Percentiles rank a stretch among this genome's conserved stretches.
These are phyloP conservation scores for Stentor coeruleus DNA, from an alignment of 73 alveolate genomes.

Conservation along the genomic window DNA sequence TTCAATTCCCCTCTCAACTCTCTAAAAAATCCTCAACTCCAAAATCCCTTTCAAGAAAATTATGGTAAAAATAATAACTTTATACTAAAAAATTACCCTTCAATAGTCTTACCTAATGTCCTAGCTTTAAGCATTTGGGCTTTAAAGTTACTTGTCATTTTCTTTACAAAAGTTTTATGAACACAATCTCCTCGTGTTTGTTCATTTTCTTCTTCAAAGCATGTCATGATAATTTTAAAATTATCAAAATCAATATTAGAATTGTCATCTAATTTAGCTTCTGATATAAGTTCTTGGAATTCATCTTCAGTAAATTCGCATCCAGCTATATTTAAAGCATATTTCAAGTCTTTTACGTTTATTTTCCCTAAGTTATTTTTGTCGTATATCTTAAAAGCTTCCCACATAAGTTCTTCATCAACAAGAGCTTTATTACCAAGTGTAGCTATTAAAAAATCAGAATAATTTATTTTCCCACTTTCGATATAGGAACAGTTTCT, in stretches of 20 bases:
- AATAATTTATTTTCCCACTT: slow-evolving; percentile 16
- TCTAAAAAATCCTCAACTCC: too few species aligned
- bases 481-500: background rate
- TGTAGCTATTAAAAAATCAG: slow-evolving; percentile 33
- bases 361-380: background rate
- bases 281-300: background rate
- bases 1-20: too few species aligned
- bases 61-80: too few species aligned
- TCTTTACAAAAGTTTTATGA: background rate
- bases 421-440: background rate
- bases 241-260: background rate
- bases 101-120: too few species aligned
- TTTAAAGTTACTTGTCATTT: background rate
- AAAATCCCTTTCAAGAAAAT: too few species aligned
- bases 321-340: background rate
- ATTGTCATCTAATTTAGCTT: background rate
- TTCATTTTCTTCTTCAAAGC: slow-evolving; percentile 13
- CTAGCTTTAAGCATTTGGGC: too few species aligned
- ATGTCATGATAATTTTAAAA: background rate
- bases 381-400: slow-evolving; percentile 25
- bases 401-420: slow-evolving; percentile 10
- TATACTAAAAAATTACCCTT: too few species aligned
- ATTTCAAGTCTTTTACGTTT: background rate
- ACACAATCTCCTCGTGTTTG: too few species aligned
- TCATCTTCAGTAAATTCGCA: background rate